phyloP scores from a whole-genome alignment of 1,284 basidiomycete species.

The Marasmius fiardii region DNA sequence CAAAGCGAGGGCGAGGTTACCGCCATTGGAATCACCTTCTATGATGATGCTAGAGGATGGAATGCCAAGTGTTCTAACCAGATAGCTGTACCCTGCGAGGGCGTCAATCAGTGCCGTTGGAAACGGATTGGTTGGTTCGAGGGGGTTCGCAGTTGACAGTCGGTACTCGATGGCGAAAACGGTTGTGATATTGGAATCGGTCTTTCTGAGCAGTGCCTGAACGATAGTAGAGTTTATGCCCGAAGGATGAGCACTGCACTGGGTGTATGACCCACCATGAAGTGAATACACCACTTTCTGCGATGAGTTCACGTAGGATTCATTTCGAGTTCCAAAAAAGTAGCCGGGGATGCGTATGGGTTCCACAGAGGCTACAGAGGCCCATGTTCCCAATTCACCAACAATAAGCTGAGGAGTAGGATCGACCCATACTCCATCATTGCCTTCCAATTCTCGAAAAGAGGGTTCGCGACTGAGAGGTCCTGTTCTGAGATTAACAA shows the following conservation, averaged over 20 bases:
- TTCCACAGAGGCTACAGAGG: constrained; percentile 35
- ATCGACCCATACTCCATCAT: constrained; percentile 51
- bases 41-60: constrained; percentile 53
- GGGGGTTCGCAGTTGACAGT: constrained; percentile 18
- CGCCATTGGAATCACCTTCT: constrained; percentile 65
- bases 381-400: constrained; percentile 44
- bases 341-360: constrained; percentile 51
- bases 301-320: constrained; percentile 33
- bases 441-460: constrained; percentile 33
- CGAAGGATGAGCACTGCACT: constrained; percentile 40
- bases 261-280: constrained; percentile 48
- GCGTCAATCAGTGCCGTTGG: constrained; percentile 42
- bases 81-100: constrained; percentile 35
- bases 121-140: constrained; percentile 26
- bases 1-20: constrained; percentile 62
- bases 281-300: constrained; percentile 49
- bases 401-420: constrained; percentile 40
- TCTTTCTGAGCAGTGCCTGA: constrained; percentile 29
- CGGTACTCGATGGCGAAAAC: constrained; percentile 16
- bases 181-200: not conserved
- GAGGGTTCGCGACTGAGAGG: constrained; percentile 29
- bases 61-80: constrained; percentile 30
- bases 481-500: constrained; percentile 30
- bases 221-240: constrained; percentile 29
- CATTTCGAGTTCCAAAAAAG: constrained; percentile 42